Conservation (phyloP, 2,329 filamentous ascomycete species). For the Sporothrix mexicana region DNA sequence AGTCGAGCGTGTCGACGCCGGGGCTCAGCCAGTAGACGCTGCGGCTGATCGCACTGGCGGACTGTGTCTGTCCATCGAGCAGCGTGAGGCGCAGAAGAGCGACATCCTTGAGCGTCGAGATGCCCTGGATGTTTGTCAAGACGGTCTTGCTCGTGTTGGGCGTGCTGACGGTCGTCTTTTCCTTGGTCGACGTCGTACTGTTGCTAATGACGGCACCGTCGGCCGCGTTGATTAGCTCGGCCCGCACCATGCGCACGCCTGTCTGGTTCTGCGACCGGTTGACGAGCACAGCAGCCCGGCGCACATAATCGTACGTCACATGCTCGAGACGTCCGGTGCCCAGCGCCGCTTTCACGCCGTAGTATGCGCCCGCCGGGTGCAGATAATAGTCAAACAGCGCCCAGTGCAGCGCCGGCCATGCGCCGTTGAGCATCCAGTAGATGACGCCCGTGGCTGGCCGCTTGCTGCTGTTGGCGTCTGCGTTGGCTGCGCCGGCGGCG, state of each 20-base stretch:
- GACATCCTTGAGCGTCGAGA: constrained; percentile 47
- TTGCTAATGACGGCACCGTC: constrained; percentile 52
- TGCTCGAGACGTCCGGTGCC: constrained; percentile 57
- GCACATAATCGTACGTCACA: constrained; percentile 60
- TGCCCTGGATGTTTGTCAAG: constrained; percentile 42
- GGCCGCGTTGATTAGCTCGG: constrained; percentile 56
- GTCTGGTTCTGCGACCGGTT: constrained; percentile 55
- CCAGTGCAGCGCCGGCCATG: constrained; percentile 70
- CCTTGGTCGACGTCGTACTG: constrained; percentile 36
- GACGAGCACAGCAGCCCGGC: constrained; percentile 56
- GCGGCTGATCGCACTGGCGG: constrained; percentile 51
- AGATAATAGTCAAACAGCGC: constrained; percentile 69
- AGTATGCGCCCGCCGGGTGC: constrained; percentile 63
- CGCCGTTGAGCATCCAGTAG: constrained; percentile 72
- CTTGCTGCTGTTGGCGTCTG: constrained; percentile 2
- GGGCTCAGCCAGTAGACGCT: constrained; percentile 66
- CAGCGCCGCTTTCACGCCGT: constrained; percentile 57
- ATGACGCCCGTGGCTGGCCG: constrained; percentile 64
- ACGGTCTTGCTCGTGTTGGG: constrained; percentile 54
- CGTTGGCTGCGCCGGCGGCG: constrained; percentile 38
- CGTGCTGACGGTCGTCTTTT: constrained; percentile 27
- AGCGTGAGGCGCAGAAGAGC: constrained; percentile 59
- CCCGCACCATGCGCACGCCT: constrained; percentile 51
- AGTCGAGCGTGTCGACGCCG: constrained; percentile 57
- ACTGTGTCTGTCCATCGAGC: constrained; percentile 30